Evolutionary conservation across 31 red algal species (phyloP), one percentile per base, ranked within the genome.

Genomic region (Bonnemaisonia californica): DNA sequence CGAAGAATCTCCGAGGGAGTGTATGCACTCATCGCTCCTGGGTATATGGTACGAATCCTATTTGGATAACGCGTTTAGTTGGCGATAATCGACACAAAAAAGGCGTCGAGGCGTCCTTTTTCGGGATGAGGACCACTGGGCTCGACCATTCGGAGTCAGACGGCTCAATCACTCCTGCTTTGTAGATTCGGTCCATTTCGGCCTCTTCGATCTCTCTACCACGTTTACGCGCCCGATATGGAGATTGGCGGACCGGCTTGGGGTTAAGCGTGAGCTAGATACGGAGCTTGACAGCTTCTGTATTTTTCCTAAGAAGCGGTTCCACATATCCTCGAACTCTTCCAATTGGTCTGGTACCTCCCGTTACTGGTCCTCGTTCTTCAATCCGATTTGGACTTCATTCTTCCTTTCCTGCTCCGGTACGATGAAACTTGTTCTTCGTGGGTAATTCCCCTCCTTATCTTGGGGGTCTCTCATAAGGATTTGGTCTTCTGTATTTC

Each of bases 121-220:
- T 24, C n/a, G n/a, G n/a, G n/a, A n/a, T n/a, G n/a, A n/a, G n/a
- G n/a, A n/a, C n/a, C n/a, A n/a, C n/a, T n/a, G 70, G 45, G 41
- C 35, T 64, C 31, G 75, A 34, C 75, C 75, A 79, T 24, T 79
- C 75, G 21, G 75, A 33, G 18, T 62, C 37, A 0, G 55, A 62
- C 4, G 56, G 75, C 32, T 79, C 75, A 8, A 79, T 79, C 24
- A 13, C 70, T 4, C 45, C 45, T 74, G 23, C 70, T 31, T 54
- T 26, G n/a, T 54, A 74, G 41, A 55, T 74, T 8, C 45, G 22
- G 27, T 40, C 70, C 0, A 54, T 42, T 23, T 54, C 38, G 5
- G 9, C 9, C 55, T 47, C 7, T 26, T 74, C 22, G 18, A 29
- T 11, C 41, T 74, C 45, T 27, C 70, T 54, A 9, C 24, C 70